Percentiles rank a stretch among this genome's conserved stretches.
Conservation (phyloP, 495 filamentous ascomycete genomes). For the Aspergillus haitiensis region DNA sequence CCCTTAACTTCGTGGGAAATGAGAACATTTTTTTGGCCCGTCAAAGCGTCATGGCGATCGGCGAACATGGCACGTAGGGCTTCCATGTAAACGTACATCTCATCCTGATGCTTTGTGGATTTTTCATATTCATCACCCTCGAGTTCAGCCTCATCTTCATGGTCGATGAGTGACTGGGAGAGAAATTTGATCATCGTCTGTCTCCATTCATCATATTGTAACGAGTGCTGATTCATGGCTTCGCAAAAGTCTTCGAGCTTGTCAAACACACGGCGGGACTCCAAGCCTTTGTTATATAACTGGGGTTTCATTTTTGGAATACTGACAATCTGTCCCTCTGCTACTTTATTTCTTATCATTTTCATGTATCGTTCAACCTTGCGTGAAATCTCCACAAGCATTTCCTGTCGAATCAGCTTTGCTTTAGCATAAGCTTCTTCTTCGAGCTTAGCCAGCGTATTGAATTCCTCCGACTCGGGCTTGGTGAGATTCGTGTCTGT, state of each 20-base stretch:
- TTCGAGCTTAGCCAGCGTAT: conserved; percentile 65
- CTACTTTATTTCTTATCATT: conserved; percentile 43
- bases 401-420: conserved; percentile 73
- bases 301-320: conserved; percentile 61
- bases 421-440: conserved; percentile 71
- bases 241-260: conserved; percentile 54
- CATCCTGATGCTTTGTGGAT: conserved; percentile 81
- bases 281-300: conserved; percentile 58
- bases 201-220: conserved; percentile 70
- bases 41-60: conserved; percentile 73
- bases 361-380: conserved; percentile 48
- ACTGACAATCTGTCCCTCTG: conserved; percentile 55
- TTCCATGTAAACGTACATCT: conserved; percentile 80
- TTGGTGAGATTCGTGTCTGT: conserved; percentile 57
- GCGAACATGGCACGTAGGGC: conserved; percentile 71
- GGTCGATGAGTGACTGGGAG: conserved; percentile 73
- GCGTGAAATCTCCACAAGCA: conserved; percentile 58
- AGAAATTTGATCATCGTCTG: conserved; percentile 68
- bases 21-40: conserved; percentile 74
- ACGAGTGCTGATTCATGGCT: conserved; percentile 67
- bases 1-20: conserved; percentile 70
- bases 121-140: conserved; percentile 88
- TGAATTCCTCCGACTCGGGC: conserved; percentile 66
- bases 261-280: conserved; percentile 56
- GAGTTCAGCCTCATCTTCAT: conserved; percentile 66